Percentiles rank a stretch among this genome's conserved stretches.
These are phyloP conservation scores for Naganishia vaughanmartiniae DNA, from an alignment of 768 basidiomycete genomes.

Conservation along the genomic window DNA sequence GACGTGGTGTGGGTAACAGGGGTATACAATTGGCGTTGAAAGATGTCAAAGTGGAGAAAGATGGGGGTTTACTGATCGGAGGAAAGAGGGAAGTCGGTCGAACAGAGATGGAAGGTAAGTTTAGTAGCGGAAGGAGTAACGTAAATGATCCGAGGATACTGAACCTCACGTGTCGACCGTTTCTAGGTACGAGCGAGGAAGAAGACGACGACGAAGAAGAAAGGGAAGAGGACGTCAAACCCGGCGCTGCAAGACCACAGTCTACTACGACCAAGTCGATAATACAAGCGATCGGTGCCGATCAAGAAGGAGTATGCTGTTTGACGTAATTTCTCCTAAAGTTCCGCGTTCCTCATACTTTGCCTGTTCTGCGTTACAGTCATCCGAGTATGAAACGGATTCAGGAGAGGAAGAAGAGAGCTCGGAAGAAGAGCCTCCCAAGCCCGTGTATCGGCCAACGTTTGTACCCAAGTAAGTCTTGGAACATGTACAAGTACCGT, in stretches of 20 bases:
- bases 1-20: constrained; percentile 21
- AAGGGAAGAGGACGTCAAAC: constrained; percentile 36
- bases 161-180: background rate
- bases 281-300: background rate
- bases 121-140: background rate
- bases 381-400: constrained; percentile 80
- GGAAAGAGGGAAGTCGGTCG: constrained; percentile 30
- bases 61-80: constrained; percentile 32
- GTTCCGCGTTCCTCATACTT: background rate
- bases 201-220: constrained; percentile 43
- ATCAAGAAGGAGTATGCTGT: background rate
- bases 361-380: constrained; percentile 45
- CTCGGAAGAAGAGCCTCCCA: constrained; percentile 59
- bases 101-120: constrained; percentile 26
- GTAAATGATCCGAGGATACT: background rate
- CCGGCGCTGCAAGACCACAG: background rate
- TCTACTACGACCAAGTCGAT: background rate
- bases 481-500: background rate
- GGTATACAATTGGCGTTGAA: constrained; percentile 44
- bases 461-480: constrained; percentile 84
- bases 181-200: constrained; percentile 33
- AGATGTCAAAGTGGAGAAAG: constrained; percentile 45
- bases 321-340: no score
- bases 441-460: constrained; percentile 80
- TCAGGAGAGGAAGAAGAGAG: constrained; percentile 62